phyloP scores from a whole-genome alignment of 306 rosid genomes.

The Datisca glomerata region DNA sequence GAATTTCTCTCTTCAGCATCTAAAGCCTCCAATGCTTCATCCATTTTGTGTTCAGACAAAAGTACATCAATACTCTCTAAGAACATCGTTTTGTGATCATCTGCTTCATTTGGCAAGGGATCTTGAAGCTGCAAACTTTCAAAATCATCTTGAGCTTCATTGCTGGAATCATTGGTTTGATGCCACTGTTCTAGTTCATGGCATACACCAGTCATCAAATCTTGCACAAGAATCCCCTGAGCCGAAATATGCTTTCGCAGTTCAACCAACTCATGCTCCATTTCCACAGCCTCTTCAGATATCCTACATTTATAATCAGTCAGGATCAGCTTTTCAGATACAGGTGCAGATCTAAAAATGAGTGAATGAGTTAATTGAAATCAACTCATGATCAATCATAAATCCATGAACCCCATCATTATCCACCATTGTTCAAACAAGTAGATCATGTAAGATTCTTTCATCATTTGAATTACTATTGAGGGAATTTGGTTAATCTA shows the following conservation, averaged over 20 bases:
- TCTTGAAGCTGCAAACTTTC: conserved; percentile 42
- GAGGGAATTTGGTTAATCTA: too few relatives aligned
- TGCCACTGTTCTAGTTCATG: conserved; percentile 77
- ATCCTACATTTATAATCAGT: conserved; percentile 40
- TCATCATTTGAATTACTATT: too few relatives aligned
- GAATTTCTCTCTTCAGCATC: conserved; percentile 71
- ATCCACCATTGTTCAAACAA: too few relatives aligned
- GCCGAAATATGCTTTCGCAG: conserved; percentile 76
- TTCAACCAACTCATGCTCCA: conserved; percentile 84
- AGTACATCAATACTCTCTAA: conserved; percentile 72
- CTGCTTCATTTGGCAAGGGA: conserved; percentile 30
- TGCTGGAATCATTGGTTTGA: conserved; percentile 25
- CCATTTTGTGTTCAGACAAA: conserved; percentile 74
- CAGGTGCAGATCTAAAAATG: background rate
- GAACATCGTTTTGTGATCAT: conserved; percentile 30
- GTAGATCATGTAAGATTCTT: too few relatives aligned
- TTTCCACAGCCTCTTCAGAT: conserved; percentile 94
- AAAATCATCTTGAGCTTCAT: conserved; percentile 29
- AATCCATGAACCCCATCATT: too few relatives aligned
- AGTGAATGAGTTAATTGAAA: too few relatives aligned
- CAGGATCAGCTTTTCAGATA: too few relatives aligned
- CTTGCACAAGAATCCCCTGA: conserved; percentile 88
- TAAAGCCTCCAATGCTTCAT: conserved; percentile 84
- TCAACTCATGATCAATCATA: too few relatives aligned
- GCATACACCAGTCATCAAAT: conserved; percentile 91